Percentiles rank a stretch among this genome's conserved stretches.
Conservation (phyloP, 2,329 filamentous ascomycete species). For the Trichophyton rubrum region DNA sequence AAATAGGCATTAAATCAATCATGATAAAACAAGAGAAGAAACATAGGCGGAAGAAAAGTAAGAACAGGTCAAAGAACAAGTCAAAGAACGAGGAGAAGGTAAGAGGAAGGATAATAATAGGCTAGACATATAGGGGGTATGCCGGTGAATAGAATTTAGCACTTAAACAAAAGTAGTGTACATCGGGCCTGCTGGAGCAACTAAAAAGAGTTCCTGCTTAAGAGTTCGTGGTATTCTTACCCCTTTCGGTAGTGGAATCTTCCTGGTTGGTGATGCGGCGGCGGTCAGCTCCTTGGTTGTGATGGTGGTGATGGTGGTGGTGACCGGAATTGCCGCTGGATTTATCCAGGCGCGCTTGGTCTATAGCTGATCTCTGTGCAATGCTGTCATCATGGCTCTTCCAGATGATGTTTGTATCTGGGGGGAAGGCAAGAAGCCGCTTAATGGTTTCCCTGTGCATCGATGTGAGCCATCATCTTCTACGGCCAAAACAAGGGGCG, state of each 20-base stretch:
- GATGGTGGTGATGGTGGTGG: conserved; percentile 15
- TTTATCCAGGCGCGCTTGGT: conserved; percentile 85
- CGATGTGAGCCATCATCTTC: too few species aligned
- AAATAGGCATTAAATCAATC: conserved; percentile 2
- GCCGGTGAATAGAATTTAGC: conserved; percentile 1
- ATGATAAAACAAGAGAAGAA: background rate
- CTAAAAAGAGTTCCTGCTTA: conserved; percentile 12
- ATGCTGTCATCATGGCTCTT: conserved; percentile 96
- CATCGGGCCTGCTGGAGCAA: conserved; percentile 4
- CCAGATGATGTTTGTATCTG: conserved; percentile 84
- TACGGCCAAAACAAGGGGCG: background rate
- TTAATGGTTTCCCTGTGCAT: conserved; percentile 74
- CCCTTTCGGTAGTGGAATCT: conserved; percentile 32
- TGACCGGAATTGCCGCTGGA: conserved; percentile 27
- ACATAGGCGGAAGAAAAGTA: background rate
- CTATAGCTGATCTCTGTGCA: conserved; percentile 76
- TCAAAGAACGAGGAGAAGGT: background rate
- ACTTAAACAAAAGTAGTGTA: conserved; percentile 6
- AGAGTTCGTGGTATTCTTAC: conserved; percentile 25
- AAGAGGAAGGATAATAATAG: conserved; percentile 5
- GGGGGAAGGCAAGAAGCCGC: conserved; percentile 70
- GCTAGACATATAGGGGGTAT: background rate
- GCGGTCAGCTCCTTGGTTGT: conserved; percentile 23
- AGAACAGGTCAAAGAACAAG: too few species aligned
- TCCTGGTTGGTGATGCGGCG: conserved; percentile 33